Percentiles rank a stretch among this genome's conserved stretches.
Evolutionary conservation across 2,329 filamentous ascomycete species (phyloP).

Genomic region (Didymella arachidicola): DNA sequence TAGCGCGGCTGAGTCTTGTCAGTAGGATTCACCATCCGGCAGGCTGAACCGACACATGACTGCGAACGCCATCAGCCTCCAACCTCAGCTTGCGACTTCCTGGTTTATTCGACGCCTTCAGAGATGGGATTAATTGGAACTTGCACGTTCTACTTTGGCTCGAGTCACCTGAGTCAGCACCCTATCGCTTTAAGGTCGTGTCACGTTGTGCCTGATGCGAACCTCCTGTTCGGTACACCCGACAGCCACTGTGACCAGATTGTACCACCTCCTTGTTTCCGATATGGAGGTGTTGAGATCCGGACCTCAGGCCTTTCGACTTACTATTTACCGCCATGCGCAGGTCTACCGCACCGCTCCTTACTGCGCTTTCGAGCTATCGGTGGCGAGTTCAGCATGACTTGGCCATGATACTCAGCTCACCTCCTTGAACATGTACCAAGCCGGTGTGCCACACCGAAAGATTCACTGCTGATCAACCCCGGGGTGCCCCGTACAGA

Average conservation of each 20-base stretch:
- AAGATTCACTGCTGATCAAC: neutral
- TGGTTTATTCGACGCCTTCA: conserved; percentile 1
- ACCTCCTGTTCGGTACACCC: conserved; percentile 17
- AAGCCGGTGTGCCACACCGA: neutral
- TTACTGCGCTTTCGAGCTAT: neutral
- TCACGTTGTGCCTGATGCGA: conserved; percentile 18
- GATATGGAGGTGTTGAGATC: conserved; percentile 19
- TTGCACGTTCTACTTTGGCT: conserved; percentile 17
- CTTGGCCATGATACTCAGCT: conserved; percentile 3
- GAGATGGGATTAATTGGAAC: neutral
- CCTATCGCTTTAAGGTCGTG: conserved; percentile 17
- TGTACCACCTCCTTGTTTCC: conserved; percentile 17
- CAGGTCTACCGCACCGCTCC: neutral
- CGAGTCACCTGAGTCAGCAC: conserved; percentile 19
- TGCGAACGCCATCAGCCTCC: conserved; percentile 18
- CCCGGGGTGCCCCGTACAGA: neutral
- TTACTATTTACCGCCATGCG: neutral
- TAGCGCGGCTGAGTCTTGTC: conserved; percentile 18
- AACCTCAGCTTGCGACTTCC: conserved; percentile 11
- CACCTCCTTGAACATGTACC: neutral
- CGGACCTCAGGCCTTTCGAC: neutral
- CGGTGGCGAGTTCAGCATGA: conserved; percentile 2
- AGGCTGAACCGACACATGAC: conserved; percentile 20
- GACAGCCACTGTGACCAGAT: conserved; percentile 17
- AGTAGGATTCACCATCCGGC: conserved; percentile 11